Conservation (phyloP, 202 grass and related monocot species). For the Alloteropsis angusta region DNA sequence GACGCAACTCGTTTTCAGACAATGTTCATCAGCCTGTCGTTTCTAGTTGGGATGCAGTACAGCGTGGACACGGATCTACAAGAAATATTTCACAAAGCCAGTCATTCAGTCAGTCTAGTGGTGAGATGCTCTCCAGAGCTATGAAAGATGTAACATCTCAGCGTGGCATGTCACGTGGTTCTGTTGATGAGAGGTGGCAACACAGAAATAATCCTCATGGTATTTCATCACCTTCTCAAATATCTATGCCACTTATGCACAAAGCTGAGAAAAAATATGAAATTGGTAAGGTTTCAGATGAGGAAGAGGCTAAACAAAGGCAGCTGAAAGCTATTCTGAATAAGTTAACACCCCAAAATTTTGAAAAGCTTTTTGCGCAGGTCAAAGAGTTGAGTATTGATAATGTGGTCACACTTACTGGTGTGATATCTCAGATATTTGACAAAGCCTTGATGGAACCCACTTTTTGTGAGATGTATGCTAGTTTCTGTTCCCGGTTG, state of each 20-base stretch:
- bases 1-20: conserved; percentile 30
- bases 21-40: neutral
- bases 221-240: conserved; percentile 49
- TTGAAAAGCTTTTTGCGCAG: conserved; percentile 75
- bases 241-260: conserved; percentile 50
- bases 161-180: conserved; percentile 26
- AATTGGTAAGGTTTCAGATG: conserved; percentile 60
- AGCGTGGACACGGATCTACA: conserved; percentile 40
- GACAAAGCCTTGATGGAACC: conserved; percentile 95
- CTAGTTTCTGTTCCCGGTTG: conserved; percentile 65
- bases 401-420: conserved; percentile 48
- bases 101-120: conserved; percentile 37
- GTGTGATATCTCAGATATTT: conserved; percentile 93
- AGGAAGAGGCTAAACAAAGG: conserved; percentile 79
- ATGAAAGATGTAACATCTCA: conserved; percentile 32
- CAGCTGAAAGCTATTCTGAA: conserved; percentile 85
- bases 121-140: conserved; percentile 58
- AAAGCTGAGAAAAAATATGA: conserved; percentile 81
- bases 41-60: conserved; percentile 34
- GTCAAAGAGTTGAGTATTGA: conserved; percentile 76
- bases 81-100: conserved; percentile 38
- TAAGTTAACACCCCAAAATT: conserved; percentile 88
- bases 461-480: conserved; percentile 97
- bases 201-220: conserved; percentile 31
- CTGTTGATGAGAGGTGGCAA: conserved; percentile 59